Percentiles rank a stretch among this genome's conserved stretches.
phyloP scores from a whole-genome alignment of 345 rosid species.

The Streptanthus diversifolius region DNA sequence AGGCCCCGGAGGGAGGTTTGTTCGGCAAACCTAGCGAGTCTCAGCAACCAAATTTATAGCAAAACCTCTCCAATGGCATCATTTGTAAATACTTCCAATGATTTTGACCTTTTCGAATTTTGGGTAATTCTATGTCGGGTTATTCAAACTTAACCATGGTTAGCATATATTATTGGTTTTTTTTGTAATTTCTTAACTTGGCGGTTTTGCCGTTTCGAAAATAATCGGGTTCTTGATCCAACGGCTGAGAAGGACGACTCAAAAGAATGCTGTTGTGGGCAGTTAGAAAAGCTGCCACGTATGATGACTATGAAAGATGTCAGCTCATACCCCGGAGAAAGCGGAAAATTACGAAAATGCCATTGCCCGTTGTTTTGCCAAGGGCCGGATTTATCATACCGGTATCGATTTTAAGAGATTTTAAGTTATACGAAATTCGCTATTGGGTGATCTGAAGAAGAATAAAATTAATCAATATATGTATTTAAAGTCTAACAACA shows the following conservation, averaged over 20 bases:
- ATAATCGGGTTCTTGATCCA: slow-evolving; percentile 29
- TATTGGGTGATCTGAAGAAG: no score
- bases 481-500: no score
- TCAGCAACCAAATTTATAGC: slow-evolving; percentile 33
- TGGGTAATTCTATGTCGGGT: slow-evolving; percentile 14
- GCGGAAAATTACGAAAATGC: slow-evolving; percentile 8
- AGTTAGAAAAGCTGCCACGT: slow-evolving; percentile 32
- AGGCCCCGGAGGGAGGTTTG: slow-evolving; percentile 27
- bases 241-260: slow-evolving; percentile 24
- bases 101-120: slow-evolving; percentile 21
- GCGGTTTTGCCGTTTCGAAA: slow-evolving; percentile 29
- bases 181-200: background rate
- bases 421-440: no score
- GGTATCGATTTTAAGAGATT: no score
- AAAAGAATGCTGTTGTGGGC: slow-evolving; percentile 11
- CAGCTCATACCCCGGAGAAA: background rate
- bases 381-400: slow-evolving; percentile 24
- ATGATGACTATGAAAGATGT: slow-evolving; percentile 19
- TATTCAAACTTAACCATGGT: slow-evolving; percentile 34
- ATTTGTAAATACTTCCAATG: slow-evolving; percentile 8
- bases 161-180: background rate
- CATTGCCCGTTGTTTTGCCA: slow-evolving; percentile 32
- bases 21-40: slow-evolving; percentile 41
- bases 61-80: slow-evolving; percentile 21
- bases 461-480: no score